A percentile compares a stretch with the other conserved stretches of the same genome.
These are phyloP conservation scores for Dendrobium huoshanense DNA, from an alignment of 106 monocot genomes.

Conservation along the genomic window DNA sequence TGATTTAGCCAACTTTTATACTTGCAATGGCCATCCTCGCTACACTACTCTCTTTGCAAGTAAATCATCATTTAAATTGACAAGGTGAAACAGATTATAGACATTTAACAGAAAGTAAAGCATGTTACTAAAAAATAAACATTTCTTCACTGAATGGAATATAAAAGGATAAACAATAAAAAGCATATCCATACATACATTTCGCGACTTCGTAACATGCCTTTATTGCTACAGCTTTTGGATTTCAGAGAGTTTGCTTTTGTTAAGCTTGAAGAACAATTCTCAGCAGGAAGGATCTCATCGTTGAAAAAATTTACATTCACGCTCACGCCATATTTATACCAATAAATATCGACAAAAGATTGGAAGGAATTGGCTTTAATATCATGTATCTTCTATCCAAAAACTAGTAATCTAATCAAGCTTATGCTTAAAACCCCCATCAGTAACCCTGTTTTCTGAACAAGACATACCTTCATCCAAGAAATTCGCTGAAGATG, in stretches of 20 bases:
- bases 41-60: not conserved
- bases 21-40: not conserved
- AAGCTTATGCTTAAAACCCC: not conserved
- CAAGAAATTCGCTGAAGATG: not conserved
- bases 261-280: conserved; percentile 5
- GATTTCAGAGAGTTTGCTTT: conserved; percentile 15
- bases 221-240: conserved; percentile 16
- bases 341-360: too few species aligned
- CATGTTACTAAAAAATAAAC: not conserved
- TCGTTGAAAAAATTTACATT: not conserved
- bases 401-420: too few species aligned
- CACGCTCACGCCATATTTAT: too few species aligned
- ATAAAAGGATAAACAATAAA: not conserved
- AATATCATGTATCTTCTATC: too few species aligned
- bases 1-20: not conserved
- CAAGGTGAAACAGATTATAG: conserved; percentile 4
- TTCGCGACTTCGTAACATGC: conserved; percentile 15
- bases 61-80: not conserved
- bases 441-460: not conserved
- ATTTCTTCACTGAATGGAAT: not conserved
- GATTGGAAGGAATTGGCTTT: too few species aligned
- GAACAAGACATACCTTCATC: not conserved
- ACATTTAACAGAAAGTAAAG: not conserved
- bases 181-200: conserved; percentile 42
- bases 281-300: conserved; percentile 6